Base-by-base conservation (phyloP, 768 basidiomycete genomes). In the Krasilnikovozyma curviuscula region DNA sequence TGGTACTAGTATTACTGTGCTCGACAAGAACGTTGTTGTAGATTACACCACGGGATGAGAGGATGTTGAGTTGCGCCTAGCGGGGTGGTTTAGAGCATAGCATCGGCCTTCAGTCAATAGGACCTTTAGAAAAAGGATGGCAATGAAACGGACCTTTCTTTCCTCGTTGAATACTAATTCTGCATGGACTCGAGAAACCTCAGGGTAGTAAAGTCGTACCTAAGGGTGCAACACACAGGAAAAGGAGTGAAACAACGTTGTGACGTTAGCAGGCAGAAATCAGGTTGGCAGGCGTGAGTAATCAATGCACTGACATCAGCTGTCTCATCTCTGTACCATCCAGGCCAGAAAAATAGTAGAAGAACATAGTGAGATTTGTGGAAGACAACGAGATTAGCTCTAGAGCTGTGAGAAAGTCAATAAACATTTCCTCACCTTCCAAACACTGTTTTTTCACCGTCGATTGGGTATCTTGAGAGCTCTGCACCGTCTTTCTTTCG, bases 171-270 rank as follows among this genome's bases (percentile, higher is more conserved):
- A 49, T 9, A 25, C n/a, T 8, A 49, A 24, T 24, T 49, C 48
- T 23, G 29, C 31, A 33, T 52, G 50, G 14, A 52, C 34, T 7
- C 50, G 40, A 24, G 50, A 52, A 5, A 52, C 41, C 28, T 52
- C 50, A 18, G 39, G 25, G 34, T 52, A 52, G 40, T 52, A 52
- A 1, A 52, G 40, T 21, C 50, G 50, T 21, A 52, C 50, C 50
- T 52, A 28, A 23, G 38, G 1, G 16, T 18, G 35, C 7, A 18
- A 18, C 14, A 14, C 21, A 41, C 10, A 16, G 10, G 5, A 12
- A 16, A 48, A 3, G 38, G 31, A 3, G 19, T 14, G 24, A 23
- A 23, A 10, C 23, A 7, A 7, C 23, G 5, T 5, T 10, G 7
- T 18, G 35, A 37, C 18, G 18, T 4, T 37, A 37, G 35, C 23